Percentiles rank a stretch among this genome's conserved stretches.
Evolutionary conservation across 805 yeast species (phyloP).

Genomic region (Metschnikowia chrysomelidarum): DNA sequence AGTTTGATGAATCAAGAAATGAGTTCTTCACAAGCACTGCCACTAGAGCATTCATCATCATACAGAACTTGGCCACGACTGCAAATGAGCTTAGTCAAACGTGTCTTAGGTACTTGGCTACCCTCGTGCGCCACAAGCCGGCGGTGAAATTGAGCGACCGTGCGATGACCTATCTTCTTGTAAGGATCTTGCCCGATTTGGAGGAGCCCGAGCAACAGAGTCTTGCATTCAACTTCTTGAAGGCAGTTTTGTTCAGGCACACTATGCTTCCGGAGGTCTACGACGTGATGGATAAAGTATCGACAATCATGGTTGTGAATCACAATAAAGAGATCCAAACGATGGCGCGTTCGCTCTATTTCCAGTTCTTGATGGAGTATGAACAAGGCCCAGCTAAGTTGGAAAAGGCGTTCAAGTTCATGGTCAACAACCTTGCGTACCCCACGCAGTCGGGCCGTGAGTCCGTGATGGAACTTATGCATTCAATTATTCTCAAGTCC

Average conservation of each 20-base stretch:
- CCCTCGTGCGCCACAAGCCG: slow-evolving; percentile 66
- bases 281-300: slow-evolving; percentile 78
- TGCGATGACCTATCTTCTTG: slow-evolving; percentile 71
- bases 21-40: slow-evolving; percentile 57
- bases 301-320: slow-evolving; percentile 85
- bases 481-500: slow-evolving; percentile 64
- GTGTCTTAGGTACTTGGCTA: slow-evolving; percentile 68
- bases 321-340: slow-evolving; percentile 81
- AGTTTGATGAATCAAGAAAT: slow-evolving; percentile 55
- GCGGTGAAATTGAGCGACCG: slow-evolving; percentile 64
- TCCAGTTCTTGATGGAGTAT: slow-evolving; percentile 86
- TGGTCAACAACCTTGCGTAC: slow-evolving; percentile 78
- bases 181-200: slow-evolving; percentile 77
- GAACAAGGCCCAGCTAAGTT: slow-evolving; percentile 88
- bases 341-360: slow-evolving; percentile 77
- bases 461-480: slow-evolving; percentile 86
- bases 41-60: slow-evolving; percentile 55
- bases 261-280: slow-evolving; percentile 84
- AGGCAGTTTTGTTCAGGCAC: slow-evolving; percentile 71
- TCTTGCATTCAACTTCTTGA: slow-evolving; percentile 79
- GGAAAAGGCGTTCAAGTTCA: slow-evolving; percentile 76
- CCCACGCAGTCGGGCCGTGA: slow-evolving; percentile 85
- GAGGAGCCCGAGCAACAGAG: slow-evolving; percentile 90
- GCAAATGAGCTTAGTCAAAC: slow-evolving; percentile 78
- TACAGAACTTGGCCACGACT: slow-evolving; percentile 76